A percentile compares a stretch with the other conserved stretches of the same genome.
These are phyloP conservation scores for Musa balbisiana DNA, from an alignment of 202 grass and related monocot species.

Conservation along the genomic window DNA sequence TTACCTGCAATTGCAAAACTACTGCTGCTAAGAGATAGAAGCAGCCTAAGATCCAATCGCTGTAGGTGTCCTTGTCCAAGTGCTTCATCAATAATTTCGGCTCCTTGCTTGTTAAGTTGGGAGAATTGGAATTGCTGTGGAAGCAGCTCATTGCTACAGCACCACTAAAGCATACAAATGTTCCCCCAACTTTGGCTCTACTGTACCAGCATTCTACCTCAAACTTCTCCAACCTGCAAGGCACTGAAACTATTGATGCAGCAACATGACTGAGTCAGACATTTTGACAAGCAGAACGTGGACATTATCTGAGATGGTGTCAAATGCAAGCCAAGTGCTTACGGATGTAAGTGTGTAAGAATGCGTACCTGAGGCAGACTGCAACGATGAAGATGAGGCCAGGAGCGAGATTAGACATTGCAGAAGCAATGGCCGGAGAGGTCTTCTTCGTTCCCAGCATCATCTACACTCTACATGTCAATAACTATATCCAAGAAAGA, in stretches of 20 bases:
- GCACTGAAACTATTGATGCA: no score
- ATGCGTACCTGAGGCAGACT: constrained; percentile 39
- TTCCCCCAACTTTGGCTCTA: constrained; percentile 45
- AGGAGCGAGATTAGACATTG: constrained; percentile 60
- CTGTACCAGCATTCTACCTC: constrained; percentile 45
- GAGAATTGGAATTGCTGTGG: constrained; percentile 20
- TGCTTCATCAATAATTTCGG: no score
- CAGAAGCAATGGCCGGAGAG: constrained; percentile 47
- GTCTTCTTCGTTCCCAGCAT: constrained; percentile 48
- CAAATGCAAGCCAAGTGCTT: no score
- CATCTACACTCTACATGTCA: constrained; percentile 3
- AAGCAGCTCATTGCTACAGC: constrained; percentile 50
- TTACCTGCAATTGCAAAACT: constrained; percentile 41
- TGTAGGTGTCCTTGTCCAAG: background rate
- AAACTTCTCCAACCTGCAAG: constrained; percentile 53
- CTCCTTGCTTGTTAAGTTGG: background rate
- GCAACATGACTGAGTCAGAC: no score
- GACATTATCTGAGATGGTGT: no score
- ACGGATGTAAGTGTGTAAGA: no score
- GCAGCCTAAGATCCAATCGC: constrained; percentile 52
- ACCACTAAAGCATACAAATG: constrained; percentile 50
- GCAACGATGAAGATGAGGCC: constrained; percentile 59
- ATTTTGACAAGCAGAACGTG: no score
- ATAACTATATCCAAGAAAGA: background rate
- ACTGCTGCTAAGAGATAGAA: constrained; percentile 39